A percentile compares a stretch with the other conserved stretches of the same genome.
phyloP scores from a whole-genome alignment of 129 eudicot genomes.

The Sambucus nigra region DNA sequence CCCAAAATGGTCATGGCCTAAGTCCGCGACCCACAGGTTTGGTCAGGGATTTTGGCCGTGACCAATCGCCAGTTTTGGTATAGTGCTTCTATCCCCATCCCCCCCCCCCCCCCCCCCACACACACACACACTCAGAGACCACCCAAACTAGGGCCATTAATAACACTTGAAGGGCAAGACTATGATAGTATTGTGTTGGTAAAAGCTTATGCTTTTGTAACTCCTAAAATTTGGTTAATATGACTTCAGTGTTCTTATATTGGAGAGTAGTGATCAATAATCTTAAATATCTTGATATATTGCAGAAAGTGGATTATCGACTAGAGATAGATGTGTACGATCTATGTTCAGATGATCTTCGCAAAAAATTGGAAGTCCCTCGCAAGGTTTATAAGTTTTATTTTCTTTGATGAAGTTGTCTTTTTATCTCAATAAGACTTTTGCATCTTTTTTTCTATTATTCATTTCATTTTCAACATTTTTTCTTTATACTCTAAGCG shows the following conservation, averaged over 20 bases:
- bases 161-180: not conserved
- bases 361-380: constrained; percentile 71
- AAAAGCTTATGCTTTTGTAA: constrained; percentile 1
- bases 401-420: not conserved
- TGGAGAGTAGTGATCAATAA: not conserved
- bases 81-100: too few relatives aligned
- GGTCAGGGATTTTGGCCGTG: too few relatives aligned
- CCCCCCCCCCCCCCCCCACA: too few relatives aligned
- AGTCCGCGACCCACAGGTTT: too few relatives aligned
- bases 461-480: constrained; percentile 6
- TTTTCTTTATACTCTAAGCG: constrained; percentile 58
- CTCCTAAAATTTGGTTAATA: not conserved
- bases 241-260: not conserved
- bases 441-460: not conserved
- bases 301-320: constrained; percentile 98
- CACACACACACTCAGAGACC: not conserved
- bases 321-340: constrained; percentile 86
- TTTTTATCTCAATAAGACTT: not conserved
- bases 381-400: constrained; percentile 53
- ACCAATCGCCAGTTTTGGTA: too few relatives aligned
- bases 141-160: not conserved
- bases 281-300: not conserved
- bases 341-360: constrained; percentile 89
- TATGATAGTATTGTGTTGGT: not conserved
- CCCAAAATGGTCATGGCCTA: too few relatives aligned